Base-by-base conservation (phyloP, 352 stramenopile species). In the Globisporangium apiculatum region DNA sequence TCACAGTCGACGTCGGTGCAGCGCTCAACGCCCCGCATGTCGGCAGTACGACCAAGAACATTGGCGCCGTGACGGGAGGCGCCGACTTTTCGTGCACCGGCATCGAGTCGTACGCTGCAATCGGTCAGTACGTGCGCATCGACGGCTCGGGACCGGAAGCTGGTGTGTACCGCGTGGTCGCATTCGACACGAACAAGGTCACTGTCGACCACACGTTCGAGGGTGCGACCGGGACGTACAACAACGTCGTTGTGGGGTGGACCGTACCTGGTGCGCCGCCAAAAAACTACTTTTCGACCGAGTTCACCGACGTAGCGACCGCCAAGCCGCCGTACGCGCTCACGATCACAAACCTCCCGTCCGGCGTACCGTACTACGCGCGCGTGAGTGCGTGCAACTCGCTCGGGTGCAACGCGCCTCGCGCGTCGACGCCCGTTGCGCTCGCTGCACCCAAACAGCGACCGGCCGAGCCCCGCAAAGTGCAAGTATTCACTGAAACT, bases 341-440 rank as follows among this genome's bases (percentile, higher is more conserved):
- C 57, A 73, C 75, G 1, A 68, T 97, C 15, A 64, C 75, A 0
- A 61, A 73, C 17, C 66, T 98, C 14, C 64, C 76, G 2, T 73
- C 91, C 41, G 94, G 91, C 0, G 68, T 81, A 11, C 51, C 74
- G 6, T 92, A 97, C 55, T 97, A 87, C 43, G 88, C 87, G 12
- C 82, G 91, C 11, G 79, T 98, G 45, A 95, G 91, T 47, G 89
- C 91, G 1, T 88, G 73, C 41, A 98, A 98, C 67, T 76, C 72
- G 38, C 68, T 97, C 7, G 95, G 93, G 3, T 98, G 89, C 62
- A 94, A 94, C 57, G 66, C 72, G 5, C 80, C 91, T 42, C 76
- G 89, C 17, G 69, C 71, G 8, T 84, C 87, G 8, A 92, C 76
- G 36, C 90, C 89, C n/a, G 62, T 79, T 31, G 71, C 69, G 15